Conservation (phyloP, 768 basidiomycete genomes). For the Rhizopogon sp. region DNA sequence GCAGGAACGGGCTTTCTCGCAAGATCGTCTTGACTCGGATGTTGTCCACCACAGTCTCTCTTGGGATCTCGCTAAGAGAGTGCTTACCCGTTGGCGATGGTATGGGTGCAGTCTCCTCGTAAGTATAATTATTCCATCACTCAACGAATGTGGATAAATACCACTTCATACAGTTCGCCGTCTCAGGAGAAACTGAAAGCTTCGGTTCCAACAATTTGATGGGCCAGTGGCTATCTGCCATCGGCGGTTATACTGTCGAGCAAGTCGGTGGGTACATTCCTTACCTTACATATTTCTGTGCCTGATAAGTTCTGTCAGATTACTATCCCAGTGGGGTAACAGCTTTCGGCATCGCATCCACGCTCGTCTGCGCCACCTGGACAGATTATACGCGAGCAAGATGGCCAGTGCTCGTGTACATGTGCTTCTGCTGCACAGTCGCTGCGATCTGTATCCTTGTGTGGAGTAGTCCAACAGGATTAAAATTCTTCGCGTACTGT, state of each 20-base stretch:
- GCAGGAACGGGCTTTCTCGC: slow-evolving; percentile 53
- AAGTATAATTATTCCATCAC: slow-evolving; percentile 11
- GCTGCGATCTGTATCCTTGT: slow-evolving; percentile 56
- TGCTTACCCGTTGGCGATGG: slow-evolving; percentile 61
- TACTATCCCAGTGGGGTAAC: slow-evolving; percentile 63
- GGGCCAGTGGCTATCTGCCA: slow-evolving; percentile 66
- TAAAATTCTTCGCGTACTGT: slow-evolving; percentile 80
- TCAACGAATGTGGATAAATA: background rate
- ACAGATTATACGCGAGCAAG: slow-evolving; percentile 54
- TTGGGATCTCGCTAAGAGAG: slow-evolving; percentile 40
- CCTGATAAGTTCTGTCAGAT: slow-evolving; percentile 27
- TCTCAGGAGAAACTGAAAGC: slow-evolving; percentile 64
- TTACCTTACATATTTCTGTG: background rate
- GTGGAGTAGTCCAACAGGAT: slow-evolving; percentile 51
- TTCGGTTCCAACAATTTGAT: slow-evolving; percentile 69
- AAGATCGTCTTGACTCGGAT: slow-evolving; percentile 42
- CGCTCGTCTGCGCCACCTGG: slow-evolving; percentile 57
- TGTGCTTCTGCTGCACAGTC: slow-evolving; percentile 49
- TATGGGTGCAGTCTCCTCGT: slow-evolving; percentile 65
- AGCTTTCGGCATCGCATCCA: slow-evolving; percentile 59
- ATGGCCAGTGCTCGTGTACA: slow-evolving; percentile 64
- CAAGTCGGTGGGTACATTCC: slow-evolving; percentile 41
- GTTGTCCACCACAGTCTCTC: slow-evolving; percentile 38
- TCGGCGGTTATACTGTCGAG: slow-evolving; percentile 57
- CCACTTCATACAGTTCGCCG: slow-evolving; percentile 43